Evolutionary conservation across 1,284 basidiomycete species (phyloP).

Genomic region (Microbotryum intermedium): DNA sequence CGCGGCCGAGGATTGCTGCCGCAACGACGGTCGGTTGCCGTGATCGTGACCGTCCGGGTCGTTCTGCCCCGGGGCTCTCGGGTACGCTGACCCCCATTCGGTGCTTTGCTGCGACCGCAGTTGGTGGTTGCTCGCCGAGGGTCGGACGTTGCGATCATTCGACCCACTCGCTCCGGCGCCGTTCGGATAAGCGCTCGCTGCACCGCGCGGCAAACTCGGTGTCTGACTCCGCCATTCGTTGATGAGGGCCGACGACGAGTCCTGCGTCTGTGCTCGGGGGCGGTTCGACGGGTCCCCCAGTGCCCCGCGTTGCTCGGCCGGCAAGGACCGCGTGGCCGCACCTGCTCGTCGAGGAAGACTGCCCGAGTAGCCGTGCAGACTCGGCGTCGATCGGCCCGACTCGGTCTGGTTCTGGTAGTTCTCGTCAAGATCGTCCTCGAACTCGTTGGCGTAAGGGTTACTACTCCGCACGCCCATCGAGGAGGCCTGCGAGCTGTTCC

Average conservation of each 20-base stretch:
- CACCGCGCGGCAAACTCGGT: constrained; percentile 14
- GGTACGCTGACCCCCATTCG: constrained; percentile 28
- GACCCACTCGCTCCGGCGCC: constrained; percentile 18
- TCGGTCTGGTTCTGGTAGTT: constrained; percentile 15
- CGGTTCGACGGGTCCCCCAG: constrained; percentile 31
- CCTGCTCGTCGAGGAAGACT: background rate
- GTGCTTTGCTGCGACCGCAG: constrained; percentile 30
- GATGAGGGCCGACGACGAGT: constrained; percentile 49
- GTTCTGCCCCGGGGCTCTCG: too few species aligned
- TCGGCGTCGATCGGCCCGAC: constrained; percentile 23
- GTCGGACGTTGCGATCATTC: constrained; percentile 23
- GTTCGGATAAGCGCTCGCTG: constrained; percentile 14
- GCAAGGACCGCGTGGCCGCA: constrained; percentile 19
- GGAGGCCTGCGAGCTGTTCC: background rate
- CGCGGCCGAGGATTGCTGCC: background rate
- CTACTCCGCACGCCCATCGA: too few species aligned
- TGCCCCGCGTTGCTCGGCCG: constrained; percentile 34
- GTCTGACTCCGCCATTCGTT: constrained; percentile 34
- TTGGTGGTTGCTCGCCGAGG: constrained; percentile 31
- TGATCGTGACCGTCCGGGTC: background rate
- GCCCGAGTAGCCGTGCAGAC: constrained; percentile 8
- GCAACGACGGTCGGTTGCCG: constrained; percentile 7
- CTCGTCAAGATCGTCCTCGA: constrained; percentile 29
- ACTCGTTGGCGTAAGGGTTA: constrained; percentile 9
- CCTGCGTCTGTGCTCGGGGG: constrained; percentile 63